phyloP scores from a whole-genome alignment of 306 rosid species.

The Cucurbita moschata region DNA sequence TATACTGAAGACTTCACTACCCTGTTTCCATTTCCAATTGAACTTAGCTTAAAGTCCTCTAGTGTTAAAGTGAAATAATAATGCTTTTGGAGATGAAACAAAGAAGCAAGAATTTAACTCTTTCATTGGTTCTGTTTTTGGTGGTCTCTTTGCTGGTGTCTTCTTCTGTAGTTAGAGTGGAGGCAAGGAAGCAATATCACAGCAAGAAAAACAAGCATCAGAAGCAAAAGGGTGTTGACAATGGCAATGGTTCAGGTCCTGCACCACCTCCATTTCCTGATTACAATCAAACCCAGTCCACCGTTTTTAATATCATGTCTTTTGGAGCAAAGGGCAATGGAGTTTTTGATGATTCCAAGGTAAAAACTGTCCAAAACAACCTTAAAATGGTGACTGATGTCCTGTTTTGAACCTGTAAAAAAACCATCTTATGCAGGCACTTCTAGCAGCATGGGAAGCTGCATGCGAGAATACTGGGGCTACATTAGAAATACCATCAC shows the following conservation, averaged over 20 bases:
- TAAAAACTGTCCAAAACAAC: conserved; percentile 3
- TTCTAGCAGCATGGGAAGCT: conserved; percentile 64
- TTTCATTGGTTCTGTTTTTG: conserved; percentile 20
- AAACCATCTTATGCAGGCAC: conserved; percentile 34
- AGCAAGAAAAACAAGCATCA: conserved; percentile 30
- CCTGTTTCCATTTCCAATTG: neutral
- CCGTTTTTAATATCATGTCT: conserved; percentile 35
- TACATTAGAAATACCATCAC: conserved; percentile 47
- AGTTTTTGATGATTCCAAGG: conserved; percentile 70
- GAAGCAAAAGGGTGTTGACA: conserved; percentile 17
- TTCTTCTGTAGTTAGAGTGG: conserved; percentile 27
- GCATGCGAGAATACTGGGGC: conserved; percentile 65
- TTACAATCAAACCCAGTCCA: conserved; percentile 13
- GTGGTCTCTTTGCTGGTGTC: conserved; percentile 22
- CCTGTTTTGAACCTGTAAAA: neutral
- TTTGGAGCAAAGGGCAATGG: conserved; percentile 84
- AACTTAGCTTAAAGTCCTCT: neutral
- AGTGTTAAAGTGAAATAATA: neutral
- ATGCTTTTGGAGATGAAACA: conserved; percentile 17
- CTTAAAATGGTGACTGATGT: neutral
- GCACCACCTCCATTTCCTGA: conserved; percentile 40
- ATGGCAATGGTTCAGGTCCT: conserved; percentile 15
- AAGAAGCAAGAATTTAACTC: conserved; percentile 19
- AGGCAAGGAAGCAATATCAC: conserved; percentile 48
- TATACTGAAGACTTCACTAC: neutral